Evolutionary conservation across 768 basidiomycete species (phyloP).

Genomic region (Leccinum boreale): DNA sequence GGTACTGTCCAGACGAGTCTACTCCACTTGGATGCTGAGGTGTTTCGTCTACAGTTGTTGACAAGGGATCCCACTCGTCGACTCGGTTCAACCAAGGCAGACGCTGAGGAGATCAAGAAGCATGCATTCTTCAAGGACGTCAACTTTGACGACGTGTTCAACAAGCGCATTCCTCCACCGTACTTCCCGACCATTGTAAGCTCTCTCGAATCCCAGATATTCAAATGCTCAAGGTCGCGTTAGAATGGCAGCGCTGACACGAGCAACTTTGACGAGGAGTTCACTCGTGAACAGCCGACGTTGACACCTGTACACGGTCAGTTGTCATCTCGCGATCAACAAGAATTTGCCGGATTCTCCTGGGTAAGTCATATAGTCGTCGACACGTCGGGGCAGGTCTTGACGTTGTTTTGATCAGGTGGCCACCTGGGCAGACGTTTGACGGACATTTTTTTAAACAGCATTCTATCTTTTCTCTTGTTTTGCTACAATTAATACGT

Average conservation of each 20-base stretch:
- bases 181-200: slow-evolving; percentile 96
- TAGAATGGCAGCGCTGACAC: slow-evolving; percentile 85
- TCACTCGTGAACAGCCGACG: slow-evolving; percentile 95
- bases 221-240: slow-evolving; percentile 9
- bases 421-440: slow-evolving; percentile 59
- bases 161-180: slow-evolving; percentile 95
- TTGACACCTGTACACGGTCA: slow-evolving; percentile 97
- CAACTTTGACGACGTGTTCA: slow-evolving; percentile 92
- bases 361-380: slow-evolving; percentile 54
- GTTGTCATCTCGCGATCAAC: slow-evolving; percentile 83
- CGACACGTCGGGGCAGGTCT: not conserved
- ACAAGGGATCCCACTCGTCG: slow-evolving; percentile 90
- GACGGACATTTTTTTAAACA: slow-evolving; percentile 26
- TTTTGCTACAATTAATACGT: slow-evolving; percentile 35
- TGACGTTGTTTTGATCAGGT: slow-evolving; percentile 10
- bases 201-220: slow-evolving; percentile 2
- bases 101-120: slow-evolving; percentile 95
- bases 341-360: slow-evolving; percentile 96
- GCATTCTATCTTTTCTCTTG: slow-evolving; percentile 28
- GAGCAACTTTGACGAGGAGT: slow-evolving; percentile 95
- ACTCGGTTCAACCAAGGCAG: slow-evolving; percentile 85
- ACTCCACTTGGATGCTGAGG: slow-evolving; percentile 1
- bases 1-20: slow-evolving; percentile 39
- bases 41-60: slow-evolving; percentile 63
- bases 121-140: slow-evolving; percentile 99